phyloP scores from a whole-genome alignment of 331 rosid genomes.

The Pyrus hybrid region DNA sequence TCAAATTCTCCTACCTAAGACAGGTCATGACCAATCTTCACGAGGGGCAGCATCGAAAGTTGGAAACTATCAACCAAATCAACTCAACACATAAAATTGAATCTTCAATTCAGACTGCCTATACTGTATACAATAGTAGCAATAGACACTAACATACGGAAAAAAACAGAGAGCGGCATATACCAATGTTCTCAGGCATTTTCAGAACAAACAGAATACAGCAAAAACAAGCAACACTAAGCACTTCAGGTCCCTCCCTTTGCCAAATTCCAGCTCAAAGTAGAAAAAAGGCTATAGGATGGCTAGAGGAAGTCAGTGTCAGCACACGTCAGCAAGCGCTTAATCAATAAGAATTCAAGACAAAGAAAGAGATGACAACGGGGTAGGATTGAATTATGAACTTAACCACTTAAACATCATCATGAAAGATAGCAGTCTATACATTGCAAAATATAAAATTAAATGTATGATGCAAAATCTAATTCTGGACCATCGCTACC shows the following conservation, averaged over 20 bases:
- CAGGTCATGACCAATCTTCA: neutral
- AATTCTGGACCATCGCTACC: too few relatives aligned
- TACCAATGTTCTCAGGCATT: neutral
- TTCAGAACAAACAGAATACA: neutral
- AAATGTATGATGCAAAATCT: too few relatives aligned
- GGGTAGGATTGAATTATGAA: neutral
- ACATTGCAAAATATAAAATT: neutral
- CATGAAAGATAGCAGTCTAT: neutral
- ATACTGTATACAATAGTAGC: neutral
- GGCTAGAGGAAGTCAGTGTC: neutral
- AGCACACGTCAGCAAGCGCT: neutral
- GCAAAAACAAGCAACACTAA: neutral
- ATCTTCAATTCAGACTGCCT: neutral
- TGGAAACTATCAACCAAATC: neutral
- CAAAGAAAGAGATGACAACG: neutral
- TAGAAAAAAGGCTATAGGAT: too few relatives aligned
- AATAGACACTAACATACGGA: neutral
- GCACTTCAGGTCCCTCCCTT: neutral
- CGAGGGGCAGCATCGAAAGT: too few relatives aligned
- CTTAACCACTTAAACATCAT: neutral
- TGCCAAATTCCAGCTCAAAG: too few relatives aligned
- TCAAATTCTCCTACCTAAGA: neutral
- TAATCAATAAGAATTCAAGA: neutral
- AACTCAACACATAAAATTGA: neutral
- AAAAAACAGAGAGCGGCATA: neutral